phyloP scores from a whole-genome alignment of 2,329 filamentous ascomycete species.

The Alternaria tenuissima region DNA sequence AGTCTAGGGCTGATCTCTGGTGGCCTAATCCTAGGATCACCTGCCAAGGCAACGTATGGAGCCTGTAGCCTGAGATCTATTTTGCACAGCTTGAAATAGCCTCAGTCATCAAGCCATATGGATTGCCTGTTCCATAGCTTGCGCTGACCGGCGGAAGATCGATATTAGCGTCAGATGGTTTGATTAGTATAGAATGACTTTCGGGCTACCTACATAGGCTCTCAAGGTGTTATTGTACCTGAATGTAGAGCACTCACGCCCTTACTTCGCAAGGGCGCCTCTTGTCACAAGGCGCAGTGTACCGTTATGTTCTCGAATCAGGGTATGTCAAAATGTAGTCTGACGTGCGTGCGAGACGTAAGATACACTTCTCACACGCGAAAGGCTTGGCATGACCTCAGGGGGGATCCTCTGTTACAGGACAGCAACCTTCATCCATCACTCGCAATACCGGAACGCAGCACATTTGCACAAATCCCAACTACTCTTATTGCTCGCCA shows the following conservation, averaged over 20 bases:
- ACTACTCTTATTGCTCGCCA: neutral
- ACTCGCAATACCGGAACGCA: neutral
- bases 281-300: neutral
- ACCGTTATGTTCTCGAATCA: neutral
- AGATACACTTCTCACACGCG: neutral
- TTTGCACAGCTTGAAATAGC: neutral
- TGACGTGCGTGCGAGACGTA: neutral
- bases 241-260: neutral
- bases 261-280: neutral
- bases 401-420: neutral
- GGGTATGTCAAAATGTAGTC: neutral
- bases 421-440: neutral
- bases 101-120: neutral
- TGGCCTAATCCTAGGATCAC: neutral
- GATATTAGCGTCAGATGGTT: neutral
- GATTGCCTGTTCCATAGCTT: neutral
- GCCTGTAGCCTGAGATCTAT: neutral
- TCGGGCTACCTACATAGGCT: neutral
- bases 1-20: neutral
- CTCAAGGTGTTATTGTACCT: neutral
- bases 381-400: conserved; percentile 4
- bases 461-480: neutral
- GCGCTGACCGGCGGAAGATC: neutral
- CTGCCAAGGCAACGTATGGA: neutral
- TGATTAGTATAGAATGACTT: neutral